Evolutionary conservation across 148 eudicot species (phyloP), one percentile per base, ranked within the genome.

Genomic region (Gaultheria prostrata): DNA sequence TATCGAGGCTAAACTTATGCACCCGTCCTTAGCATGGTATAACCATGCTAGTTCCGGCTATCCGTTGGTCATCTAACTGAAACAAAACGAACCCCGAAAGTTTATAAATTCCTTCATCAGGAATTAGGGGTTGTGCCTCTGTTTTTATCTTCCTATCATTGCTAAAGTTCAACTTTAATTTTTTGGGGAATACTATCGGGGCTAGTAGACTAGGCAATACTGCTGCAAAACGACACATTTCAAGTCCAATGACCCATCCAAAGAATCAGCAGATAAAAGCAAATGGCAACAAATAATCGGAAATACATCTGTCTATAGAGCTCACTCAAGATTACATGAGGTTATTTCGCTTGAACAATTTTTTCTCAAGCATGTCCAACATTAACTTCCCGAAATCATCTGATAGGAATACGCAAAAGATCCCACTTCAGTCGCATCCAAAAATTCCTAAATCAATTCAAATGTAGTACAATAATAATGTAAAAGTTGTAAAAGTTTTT

Each of bases 401-500:
- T 30, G 9, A 21, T 6, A 30, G 51, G 50, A 18, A 9, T 46
- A 61, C 28, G 1, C 10, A 17, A 15, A 69, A 81, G n/a, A 69
- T 18, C 28, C 83, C 49, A 69, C 49, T 48, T 69, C 77, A 8
- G 57, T 48, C 56, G 5, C 83, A 21, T 17, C 83, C 61, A 11
- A 50, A 50, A 71, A 30, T 51, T 3, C 45, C 50, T 21, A 17
- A 53, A n/a, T 69, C 11, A 33, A 71, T 82, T 51, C 51, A 33
- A 17, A 26, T 82, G 78, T 32, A 35, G 39, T 12, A 33, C 39
- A 71, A 80, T 46, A 76, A 50, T 84, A 76, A 50, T 84, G 45
- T 43, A 17, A 79, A 11, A 65, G 8, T 51, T 80, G 75, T 39
- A 84, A 73, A 73, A 54, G 67, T 33, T 79, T 75, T 78, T 57